Conservation (phyloP, 2,329 filamentous ascomycete genomes). For the Ceratocystis variospora region DNA sequence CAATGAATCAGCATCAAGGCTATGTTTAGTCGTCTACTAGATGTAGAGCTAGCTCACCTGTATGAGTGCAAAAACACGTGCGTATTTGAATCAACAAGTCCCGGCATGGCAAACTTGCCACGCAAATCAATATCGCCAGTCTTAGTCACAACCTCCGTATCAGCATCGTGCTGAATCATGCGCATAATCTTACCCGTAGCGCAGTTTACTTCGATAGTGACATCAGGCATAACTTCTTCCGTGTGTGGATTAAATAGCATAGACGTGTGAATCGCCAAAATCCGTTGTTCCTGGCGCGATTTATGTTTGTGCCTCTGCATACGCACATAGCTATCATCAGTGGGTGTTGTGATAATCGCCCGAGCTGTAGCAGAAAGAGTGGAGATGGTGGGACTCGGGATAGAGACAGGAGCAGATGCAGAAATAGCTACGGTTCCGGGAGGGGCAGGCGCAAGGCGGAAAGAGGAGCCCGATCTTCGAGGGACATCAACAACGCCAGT, state of each 20-base stretch:
- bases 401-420: background rate
- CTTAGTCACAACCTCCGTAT: slow-evolving; percentile 22
- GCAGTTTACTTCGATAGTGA: slow-evolving; percentile 31
- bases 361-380: background rate
- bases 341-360: background rate
- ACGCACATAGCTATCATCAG: slow-evolving; percentile 11
- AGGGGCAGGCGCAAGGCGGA: background rate
- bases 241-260: slow-evolving; percentile 34
- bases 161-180: slow-evolving; percentile 24
- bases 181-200: slow-evolving; percentile 30
- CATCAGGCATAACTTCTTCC: slow-evolving; percentile 30
- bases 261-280: slow-evolving; percentile 32
- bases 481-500: background rate
- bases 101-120: slow-evolving; percentile 37
- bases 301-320: slow-evolving; percentile 8
- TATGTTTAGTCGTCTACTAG: too few relatives aligned
- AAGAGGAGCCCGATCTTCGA: background rate
- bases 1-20: background rate
- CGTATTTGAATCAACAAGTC: slow-evolving; percentile 42
- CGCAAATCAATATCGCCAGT: slow-evolving; percentile 39
- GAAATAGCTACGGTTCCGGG: background rate
- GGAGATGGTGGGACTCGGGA: background rate
- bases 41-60: slow-evolving; percentile 24
- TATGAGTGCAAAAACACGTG: slow-evolving; percentile 43
- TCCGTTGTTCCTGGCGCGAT: slow-evolving; percentile 10